Conservation (phyloP, 768 basidiomycete genomes). For the Termitomyces heimii region DNA sequence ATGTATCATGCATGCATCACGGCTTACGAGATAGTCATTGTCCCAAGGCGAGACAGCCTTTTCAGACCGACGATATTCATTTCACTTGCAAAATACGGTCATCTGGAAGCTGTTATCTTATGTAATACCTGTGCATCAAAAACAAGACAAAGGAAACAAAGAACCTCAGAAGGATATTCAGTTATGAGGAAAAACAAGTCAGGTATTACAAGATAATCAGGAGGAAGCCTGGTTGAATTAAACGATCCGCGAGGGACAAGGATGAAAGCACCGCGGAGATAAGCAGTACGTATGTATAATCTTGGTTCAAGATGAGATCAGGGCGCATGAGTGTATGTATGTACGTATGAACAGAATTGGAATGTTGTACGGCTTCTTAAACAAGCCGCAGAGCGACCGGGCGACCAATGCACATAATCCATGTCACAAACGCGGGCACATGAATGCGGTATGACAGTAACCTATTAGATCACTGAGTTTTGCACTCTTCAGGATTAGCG, state of each 20-base stretch:
- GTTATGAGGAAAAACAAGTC: not conserved
- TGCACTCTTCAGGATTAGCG: slow-evolving; percentile 82
- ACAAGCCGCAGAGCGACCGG: not conserved
- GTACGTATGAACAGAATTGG: not conserved
- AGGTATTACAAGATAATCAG: slow-evolving; percentile 1
- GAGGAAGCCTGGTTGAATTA: not conserved
- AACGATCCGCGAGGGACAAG: slow-evolving; percentile 1
- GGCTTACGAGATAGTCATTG: too few relatives aligned
- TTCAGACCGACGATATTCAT: too few relatives aligned
- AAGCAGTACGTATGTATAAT: not conserved
- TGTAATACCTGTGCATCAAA: not conserved
- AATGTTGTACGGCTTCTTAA: not conserved
- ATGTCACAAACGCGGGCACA: not conserved
- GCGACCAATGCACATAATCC: not conserved
- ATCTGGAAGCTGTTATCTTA: not conserved
- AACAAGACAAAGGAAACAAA: not conserved
- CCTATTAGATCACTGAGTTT: slow-evolving; percentile 61
- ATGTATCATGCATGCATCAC: too few relatives aligned
- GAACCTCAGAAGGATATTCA: not conserved
- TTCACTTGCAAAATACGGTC: too few relatives aligned
- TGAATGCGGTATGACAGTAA: not conserved
- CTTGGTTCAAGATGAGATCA: not conserved
- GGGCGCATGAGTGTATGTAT: not conserved
- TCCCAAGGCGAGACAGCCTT: too few relatives aligned
- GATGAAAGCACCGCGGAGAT: slow-evolving; percentile 1